Evolutionary conservation across 176 grass and related monocot genomes (phyloP).

Genomic region (Musa schizocarpa): DNA sequence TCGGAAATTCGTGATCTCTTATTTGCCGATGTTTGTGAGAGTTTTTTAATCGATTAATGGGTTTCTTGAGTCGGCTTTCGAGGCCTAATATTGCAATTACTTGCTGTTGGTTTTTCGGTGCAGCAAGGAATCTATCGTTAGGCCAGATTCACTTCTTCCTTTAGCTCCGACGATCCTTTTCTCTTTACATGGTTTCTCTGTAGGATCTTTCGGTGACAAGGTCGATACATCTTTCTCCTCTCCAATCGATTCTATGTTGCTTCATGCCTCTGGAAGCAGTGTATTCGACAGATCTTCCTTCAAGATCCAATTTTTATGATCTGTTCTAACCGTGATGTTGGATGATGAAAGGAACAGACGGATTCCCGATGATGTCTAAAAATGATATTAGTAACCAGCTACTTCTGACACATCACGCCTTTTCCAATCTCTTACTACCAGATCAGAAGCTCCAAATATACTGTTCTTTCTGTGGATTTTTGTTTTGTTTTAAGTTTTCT

Average conservation of each 20-base stretch:
- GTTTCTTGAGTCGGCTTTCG: background rate
- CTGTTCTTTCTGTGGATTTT: no score
- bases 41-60: no score
- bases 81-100: conserved; percentile 18
- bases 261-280: no score
- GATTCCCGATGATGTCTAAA: conserved; percentile 21
- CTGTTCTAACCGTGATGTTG: background rate
- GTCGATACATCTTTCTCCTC: conserved; percentile 1
- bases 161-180: conserved; percentile 17
- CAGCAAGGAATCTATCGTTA: conserved; percentile 18
- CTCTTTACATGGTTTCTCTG: background rate
- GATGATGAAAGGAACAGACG: conserved; percentile 18
- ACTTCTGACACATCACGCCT: conserved; percentile 9
- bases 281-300: no score
- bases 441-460: no score
- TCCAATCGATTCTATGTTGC: no score
- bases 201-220: conserved; percentile 22
- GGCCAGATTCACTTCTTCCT: conserved; percentile 17
- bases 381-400: conserved; percentile 19
- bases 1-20: no score
- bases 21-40: background rate
- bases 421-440: no score
- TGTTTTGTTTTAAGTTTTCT: no score
- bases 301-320: background rate
- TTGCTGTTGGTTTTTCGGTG: background rate